A percentile compares a stretch with the other conserved stretches of the same genome.
Conservation (phyloP, 192 early-diverging fungal genomes). For the Gonapodya prolifera region DNA sequence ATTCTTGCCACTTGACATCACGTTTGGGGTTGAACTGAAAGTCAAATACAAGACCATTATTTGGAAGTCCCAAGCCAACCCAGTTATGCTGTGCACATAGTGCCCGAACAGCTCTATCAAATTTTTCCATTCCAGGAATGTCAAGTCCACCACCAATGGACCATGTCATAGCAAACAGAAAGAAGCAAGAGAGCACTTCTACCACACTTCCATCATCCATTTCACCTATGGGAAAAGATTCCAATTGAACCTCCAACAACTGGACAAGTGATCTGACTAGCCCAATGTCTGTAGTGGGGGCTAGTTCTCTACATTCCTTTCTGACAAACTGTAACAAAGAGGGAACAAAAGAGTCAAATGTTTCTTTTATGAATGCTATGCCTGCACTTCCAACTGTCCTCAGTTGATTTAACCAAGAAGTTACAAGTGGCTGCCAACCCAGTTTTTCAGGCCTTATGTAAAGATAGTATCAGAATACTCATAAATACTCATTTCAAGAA, state of each 20-base stretch:
- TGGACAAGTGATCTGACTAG: slow-evolving; percentile 35
- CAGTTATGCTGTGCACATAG: slow-evolving; percentile 14
- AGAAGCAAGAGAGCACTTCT: slow-evolving; percentile 26
- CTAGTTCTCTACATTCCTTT: slow-evolving; percentile 32
- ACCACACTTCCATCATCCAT: slow-evolving; percentile 7
- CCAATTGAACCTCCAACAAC: slow-evolving; percentile 33
- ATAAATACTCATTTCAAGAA: slow-evolving; percentile 2
- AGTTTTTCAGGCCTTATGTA: slow-evolving; percentile 19
- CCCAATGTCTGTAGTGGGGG: slow-evolving; percentile 34
- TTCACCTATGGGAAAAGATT: slow-evolving; percentile 15
- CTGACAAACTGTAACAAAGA: slow-evolving; percentile 28
- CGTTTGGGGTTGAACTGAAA: slow-evolving; percentile 28
- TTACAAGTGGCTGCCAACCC: slow-evolving; percentile 37
- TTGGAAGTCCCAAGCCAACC: slow-evolving; percentile 18
- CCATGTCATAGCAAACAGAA: slow-evolving; percentile 39
- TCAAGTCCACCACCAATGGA: slow-evolving; percentile 32
- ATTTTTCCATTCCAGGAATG: slow-evolving; percentile 27
- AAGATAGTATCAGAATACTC: not conserved
- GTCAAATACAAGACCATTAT: slow-evolving; percentile 35
- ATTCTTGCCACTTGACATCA: slow-evolving; percentile 27
- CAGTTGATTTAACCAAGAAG: slow-evolving; percentile 38
- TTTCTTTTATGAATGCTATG: slow-evolving; percentile 21
- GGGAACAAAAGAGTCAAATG: slow-evolving; percentile 32
- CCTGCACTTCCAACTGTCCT: slow-evolving; percentile 14
- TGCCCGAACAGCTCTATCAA: slow-evolving; percentile 19